These are phyloP conservation scores for Pugionium cornutum DNA, from an alignment of 345 rosid species.

Conservation along the genomic window DNA sequence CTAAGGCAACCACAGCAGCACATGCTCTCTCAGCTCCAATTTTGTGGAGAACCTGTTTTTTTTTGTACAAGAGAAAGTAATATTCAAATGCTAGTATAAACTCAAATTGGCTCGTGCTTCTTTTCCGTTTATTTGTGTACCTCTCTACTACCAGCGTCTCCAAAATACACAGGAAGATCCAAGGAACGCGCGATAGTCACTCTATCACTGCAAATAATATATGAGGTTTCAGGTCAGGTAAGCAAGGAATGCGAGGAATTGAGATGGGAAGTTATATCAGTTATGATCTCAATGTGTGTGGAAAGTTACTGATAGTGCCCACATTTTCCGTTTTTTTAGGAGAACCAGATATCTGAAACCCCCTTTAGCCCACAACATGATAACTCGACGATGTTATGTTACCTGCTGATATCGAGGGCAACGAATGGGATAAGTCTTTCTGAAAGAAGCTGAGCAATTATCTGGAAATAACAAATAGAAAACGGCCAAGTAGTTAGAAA, in stretches of 20 bases:
- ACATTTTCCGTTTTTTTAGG: not conserved
- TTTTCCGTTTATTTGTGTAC: conserved; percentile 43
- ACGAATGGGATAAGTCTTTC: conserved; percentile 96
- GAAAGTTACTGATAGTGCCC: conserved; percentile 3
- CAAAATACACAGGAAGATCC: conserved; percentile 96
- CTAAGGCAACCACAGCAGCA: conserved; percentile 93
- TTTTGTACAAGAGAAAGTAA: conserved; percentile 17
- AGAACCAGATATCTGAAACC: not conserved
- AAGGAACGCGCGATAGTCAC: conserved; percentile 90
- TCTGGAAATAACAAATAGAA: conserved; percentile 52
- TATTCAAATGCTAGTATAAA: conserved; percentile 4
- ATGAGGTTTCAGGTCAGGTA: conserved; percentile 26
- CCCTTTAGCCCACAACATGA: conserved; percentile 6
- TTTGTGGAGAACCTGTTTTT: conserved; percentile 84
- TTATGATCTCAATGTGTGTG: not conserved
- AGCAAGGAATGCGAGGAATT: not conserved
- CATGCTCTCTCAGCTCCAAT: conserved; percentile 96
- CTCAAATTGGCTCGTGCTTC: not conserved
- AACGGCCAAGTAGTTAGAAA: not conserved
- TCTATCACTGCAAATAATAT: conserved; percentile 71
- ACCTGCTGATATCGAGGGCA: conserved; percentile 97
- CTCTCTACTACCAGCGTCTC: conserved; percentile 99
- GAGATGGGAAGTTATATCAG: not conserved
- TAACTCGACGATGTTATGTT: conserved; percentile 21
- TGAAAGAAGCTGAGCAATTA: conserved; percentile 98